phyloP scores from a whole-genome alignment of 768 basidiomycete genomes.

The Suillus alpinus region DNA sequence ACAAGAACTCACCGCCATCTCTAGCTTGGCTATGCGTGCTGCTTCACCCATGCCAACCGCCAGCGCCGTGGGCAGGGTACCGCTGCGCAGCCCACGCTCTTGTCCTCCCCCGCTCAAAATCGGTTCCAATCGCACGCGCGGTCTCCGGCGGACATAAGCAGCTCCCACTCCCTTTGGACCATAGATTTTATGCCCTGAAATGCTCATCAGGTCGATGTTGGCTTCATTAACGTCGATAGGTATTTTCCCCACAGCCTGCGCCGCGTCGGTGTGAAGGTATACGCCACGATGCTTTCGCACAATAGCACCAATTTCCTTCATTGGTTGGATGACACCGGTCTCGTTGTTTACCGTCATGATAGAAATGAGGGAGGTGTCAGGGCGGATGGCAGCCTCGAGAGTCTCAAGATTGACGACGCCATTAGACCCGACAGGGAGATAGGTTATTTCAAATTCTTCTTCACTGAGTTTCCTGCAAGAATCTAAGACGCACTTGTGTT shows the following conservation, averaged over 20 bases:
- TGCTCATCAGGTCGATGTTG: conserved; percentile 94
- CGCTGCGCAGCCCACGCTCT: conserved; percentile 91
- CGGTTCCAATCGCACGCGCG: conserved; percentile 91
- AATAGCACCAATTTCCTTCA: conserved; percentile 90
- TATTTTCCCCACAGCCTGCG: conserved; percentile 92
- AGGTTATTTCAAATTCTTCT: conserved; percentile 97
- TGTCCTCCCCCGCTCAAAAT: conserved; percentile 96
- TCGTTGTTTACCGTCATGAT: conserved; percentile 99
- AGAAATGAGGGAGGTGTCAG: conserved; percentile 91
- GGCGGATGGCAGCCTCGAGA: conserved; percentile 85
- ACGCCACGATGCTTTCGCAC: conserved; percentile 85
- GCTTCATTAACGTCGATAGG: conserved; percentile 90
- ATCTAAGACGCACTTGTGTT: conserved; percentile 99
- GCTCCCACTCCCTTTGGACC: conserved; percentile 97
- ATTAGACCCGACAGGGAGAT: conserved; percentile 88
- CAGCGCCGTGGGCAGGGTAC: conserved; percentile 87
- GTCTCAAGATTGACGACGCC: conserved; percentile 78
- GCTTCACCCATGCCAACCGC: conserved; percentile 95
- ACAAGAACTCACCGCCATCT: conserved; percentile 80
- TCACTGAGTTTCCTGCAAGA: conserved; percentile 94
- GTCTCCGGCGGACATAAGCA: conserved; percentile 88
- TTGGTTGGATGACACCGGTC: conserved; percentile 96
- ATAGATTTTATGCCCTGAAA: conserved; percentile 97
- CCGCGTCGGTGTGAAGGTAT: conserved; percentile 96
- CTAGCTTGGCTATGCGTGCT: conserved; percentile 83